These are phyloP conservation scores for Torulaspora delbrueckii DNA, from an alignment of 805 yeast species.

Conservation along the genomic window DNA sequence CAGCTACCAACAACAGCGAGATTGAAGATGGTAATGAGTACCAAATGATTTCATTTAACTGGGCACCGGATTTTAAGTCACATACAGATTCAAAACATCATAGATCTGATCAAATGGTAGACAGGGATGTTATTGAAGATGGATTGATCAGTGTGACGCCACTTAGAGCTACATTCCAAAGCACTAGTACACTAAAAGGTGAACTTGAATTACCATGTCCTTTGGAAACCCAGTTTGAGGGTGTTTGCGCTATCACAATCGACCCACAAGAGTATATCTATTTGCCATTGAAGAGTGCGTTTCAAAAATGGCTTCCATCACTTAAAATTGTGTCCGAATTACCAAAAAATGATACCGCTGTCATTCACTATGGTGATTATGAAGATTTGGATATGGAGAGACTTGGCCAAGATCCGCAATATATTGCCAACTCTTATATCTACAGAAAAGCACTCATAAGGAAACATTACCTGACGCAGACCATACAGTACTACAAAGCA, in stretches of 20 bases:
- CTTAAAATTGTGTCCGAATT: constrained; percentile 32
- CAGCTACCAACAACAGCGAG: constrained; percentile 12
- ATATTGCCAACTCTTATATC: constrained; percentile 72
- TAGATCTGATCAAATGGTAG: constrained; percentile 44
- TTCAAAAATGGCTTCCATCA: constrained; percentile 34
- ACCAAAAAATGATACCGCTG: constrained; percentile 18
- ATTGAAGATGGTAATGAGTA: constrained; percentile 46
- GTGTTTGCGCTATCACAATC: constrained; percentile 30
- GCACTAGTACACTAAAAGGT: constrained; percentile 18
- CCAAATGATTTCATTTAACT: constrained; percentile 51
- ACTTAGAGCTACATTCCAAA: constrained; percentile 63
- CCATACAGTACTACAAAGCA: constrained; percentile 66
- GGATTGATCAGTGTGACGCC: constrained; percentile 68
- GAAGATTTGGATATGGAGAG: constrained; percentile 80
- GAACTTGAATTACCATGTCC: constrained; percentile 9
- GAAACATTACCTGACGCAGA: constrained; percentile 83
- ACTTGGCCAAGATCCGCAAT: constrained; percentile 37
- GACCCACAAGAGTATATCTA: constrained; percentile 40
- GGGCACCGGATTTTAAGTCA: constrained; percentile 78
- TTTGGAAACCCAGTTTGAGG: constrained; percentile 1
- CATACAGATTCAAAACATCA: constrained; percentile 27
- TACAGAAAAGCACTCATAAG: constrained; percentile 88
- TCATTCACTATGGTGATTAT: constrained; percentile 83
- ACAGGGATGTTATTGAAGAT: constrained; percentile 63
- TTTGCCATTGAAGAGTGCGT: constrained; percentile 35